These are phyloP conservation scores for Trichophyton verrucosum DNA, from an alignment of 2,329 filamentous ascomycete species.

Conservation along the genomic window DNA sequence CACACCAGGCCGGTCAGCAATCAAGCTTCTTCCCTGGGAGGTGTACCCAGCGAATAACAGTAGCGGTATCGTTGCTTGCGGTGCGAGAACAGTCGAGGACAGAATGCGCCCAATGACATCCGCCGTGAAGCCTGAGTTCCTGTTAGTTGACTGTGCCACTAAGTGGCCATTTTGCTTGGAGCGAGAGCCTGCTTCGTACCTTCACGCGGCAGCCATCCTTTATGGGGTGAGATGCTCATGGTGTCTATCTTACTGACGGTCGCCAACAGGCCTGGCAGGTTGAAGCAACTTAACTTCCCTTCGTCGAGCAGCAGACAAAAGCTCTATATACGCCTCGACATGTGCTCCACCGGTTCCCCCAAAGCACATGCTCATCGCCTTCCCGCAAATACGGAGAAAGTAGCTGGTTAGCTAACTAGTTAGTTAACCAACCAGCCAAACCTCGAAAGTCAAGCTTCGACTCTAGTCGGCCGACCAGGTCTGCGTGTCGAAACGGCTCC, in stretches of 20 bases:
- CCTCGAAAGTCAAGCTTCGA: not conserved
- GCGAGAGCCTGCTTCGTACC: constrained; percentile 14
- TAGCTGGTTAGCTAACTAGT: not conserved
- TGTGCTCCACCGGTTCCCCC: not conserved
- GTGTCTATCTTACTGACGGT: not conserved
- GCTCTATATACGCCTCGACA: not conserved
- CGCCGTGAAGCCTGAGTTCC: constrained; percentile 37
- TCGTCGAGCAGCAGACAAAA: not conserved
- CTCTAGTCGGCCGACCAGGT: not conserved
- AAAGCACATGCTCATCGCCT: not conserved
- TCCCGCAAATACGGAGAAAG: not conserved
- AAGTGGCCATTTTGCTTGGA: not conserved
- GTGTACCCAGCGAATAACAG: constrained; percentile 53
- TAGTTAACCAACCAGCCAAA: too few relatives aligned
- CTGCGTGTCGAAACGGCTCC: not conserved
- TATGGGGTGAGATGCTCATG: not conserved
- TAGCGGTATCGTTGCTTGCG: constrained; percentile 50
- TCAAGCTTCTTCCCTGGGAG: constrained; percentile 45
- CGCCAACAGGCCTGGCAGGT: not conserved
- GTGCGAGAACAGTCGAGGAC: constrained; percentile 51
- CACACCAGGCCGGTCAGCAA: constrained; percentile 40
- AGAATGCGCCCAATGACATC: constrained; percentile 50
- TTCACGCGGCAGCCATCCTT: constrained; percentile 23
- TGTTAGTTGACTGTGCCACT: not conserved
- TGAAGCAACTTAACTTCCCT: not conserved